A percentile compares a stretch with the other conserved stretches of the same genome.
These are phyloP conservation scores for Diospyros kaki DNA, from an alignment of 148 eudicot genomes.

Conservation along the genomic window DNA sequence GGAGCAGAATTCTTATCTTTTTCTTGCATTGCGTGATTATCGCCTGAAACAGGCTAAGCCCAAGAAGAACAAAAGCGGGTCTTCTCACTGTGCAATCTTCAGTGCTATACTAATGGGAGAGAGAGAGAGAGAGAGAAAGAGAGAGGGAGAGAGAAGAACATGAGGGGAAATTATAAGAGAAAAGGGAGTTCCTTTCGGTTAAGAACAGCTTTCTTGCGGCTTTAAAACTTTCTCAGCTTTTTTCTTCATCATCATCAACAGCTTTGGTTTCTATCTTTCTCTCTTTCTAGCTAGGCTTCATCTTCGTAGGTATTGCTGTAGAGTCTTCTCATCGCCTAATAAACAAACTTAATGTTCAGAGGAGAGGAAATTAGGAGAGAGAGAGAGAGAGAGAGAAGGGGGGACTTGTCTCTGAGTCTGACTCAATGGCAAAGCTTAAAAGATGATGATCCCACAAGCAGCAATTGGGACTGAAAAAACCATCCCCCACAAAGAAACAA, in stretches of 20 bases:
- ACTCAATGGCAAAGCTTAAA: conserved; percentile 16
- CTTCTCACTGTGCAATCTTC: neutral
- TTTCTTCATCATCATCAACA: conserved; percentile 18
- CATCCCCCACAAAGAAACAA: conserved; percentile 21
- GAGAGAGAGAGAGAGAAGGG: neutral
- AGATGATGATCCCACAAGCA: conserved; percentile 20
- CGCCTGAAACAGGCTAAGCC: neutral
- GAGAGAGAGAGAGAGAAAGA: conserved; percentile 5
- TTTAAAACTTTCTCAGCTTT: neutral
- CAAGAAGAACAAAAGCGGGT: neutral
- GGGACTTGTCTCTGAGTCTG: neutral
- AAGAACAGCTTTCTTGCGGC: too few species aligned
- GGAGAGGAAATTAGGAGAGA: neutral
- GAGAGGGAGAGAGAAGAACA: neutral
- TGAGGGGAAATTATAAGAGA: conserved; percentile 11
- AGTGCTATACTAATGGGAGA: neutral
- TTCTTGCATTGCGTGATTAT: neutral
- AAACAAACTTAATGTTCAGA: neutral
- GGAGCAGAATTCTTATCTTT: neutral
- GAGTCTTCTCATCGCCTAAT: neutral
- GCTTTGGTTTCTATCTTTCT: conserved; percentile 17
- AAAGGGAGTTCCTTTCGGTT: too few species aligned
- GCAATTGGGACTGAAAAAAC: conserved; percentile 20
- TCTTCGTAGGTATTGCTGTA: conserved; percentile 13
- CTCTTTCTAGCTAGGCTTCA: conserved; percentile 5